Evolutionary conservation across 148 eudicot genomes (phyloP).

Genomic region (Rhododendron kiyosumense): DNA sequence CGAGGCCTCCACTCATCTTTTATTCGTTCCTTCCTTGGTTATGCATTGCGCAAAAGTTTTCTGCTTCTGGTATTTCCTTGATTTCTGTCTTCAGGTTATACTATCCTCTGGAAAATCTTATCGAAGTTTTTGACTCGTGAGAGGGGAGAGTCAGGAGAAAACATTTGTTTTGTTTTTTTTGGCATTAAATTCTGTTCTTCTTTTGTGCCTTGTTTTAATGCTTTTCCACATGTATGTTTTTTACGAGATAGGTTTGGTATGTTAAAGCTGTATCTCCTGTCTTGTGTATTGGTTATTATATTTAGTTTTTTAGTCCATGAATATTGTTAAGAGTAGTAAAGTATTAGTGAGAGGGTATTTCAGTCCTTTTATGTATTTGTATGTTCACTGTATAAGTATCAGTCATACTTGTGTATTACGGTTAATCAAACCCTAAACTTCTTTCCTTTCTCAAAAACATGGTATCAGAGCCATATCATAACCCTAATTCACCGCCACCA

Average conservation of each 20-base stretch:
- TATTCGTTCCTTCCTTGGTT: not conserved
- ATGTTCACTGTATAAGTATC: not conserved
- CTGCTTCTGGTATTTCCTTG: not conserved
- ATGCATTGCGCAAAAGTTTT: not conserved
- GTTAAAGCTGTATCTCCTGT: not conserved
- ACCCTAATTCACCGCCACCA: not conserved
- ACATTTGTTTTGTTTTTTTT: not conserved
- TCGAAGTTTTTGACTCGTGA: not conserved
- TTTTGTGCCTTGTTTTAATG: not conserved
- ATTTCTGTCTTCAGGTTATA: not conserved
- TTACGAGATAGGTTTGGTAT: not conserved
- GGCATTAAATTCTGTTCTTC: not conserved
- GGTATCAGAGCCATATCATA: not conserved
- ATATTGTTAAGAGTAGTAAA: not conserved
- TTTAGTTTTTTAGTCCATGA: not conserved
- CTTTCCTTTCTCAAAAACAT: not conserved
- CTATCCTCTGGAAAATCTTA: not conserved
- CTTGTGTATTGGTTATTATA: not conserved
- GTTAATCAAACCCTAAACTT: not conserved
- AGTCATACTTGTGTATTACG: not conserved
- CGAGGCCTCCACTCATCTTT: not conserved
- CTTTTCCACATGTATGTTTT: not conserved
- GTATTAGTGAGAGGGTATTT: not conserved
- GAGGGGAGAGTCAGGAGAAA: not conserved
- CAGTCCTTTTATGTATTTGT: not conserved